Percentiles rank a stretch among this genome's conserved stretches.
phyloP scores from a whole-genome alignment of 495 filamentous ascomycete species.

The Aspergillus mulundensis region DNA sequence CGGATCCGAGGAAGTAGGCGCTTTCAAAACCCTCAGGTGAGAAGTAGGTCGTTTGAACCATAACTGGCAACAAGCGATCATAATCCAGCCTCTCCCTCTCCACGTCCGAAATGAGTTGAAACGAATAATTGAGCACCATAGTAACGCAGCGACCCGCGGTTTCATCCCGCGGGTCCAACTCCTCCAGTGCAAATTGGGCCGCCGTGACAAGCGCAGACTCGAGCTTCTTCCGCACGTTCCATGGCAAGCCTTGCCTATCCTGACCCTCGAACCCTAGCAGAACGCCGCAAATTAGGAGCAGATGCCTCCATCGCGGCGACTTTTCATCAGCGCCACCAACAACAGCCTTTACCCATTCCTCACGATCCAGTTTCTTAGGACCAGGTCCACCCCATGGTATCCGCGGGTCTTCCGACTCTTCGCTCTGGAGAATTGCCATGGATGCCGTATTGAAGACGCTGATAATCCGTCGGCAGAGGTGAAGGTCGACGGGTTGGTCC shows the following conservation, averaged over 20 bases:
- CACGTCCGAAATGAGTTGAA: slow-evolving; percentile 63
- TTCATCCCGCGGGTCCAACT: slow-evolving; percentile 43
- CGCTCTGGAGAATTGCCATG: slow-evolving; percentile 58
- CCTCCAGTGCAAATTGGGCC: slow-evolving; percentile 68
- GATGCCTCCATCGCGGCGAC: slow-evolving; percentile 84
- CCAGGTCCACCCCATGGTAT: slow-evolving; percentile 38
- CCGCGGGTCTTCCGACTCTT: slow-evolving; percentile 38
- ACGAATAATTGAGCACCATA: slow-evolving; percentile 74
- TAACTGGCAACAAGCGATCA: slow-evolving; percentile 67
- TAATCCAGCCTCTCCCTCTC: slow-evolving; percentile 61
- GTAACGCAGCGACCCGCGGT: slow-evolving; percentile 60
- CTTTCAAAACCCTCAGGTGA: slow-evolving; percentile 74
- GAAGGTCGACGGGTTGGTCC: slow-evolving; percentile 67
- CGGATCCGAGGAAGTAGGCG: slow-evolving; percentile 73
- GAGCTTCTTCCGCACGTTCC: slow-evolving; percentile 61
- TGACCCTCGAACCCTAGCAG: slow-evolving; percentile 75
- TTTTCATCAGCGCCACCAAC: slow-evolving; percentile 79
- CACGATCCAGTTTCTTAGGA: slow-evolving; percentile 50
- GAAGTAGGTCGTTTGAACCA: slow-evolving; percentile 63
- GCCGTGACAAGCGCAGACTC: slow-evolving; percentile 76
- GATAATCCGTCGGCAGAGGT: slow-evolving; percentile 69
- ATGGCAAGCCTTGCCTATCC: slow-evolving; percentile 58
- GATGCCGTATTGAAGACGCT: slow-evolving; percentile 86
- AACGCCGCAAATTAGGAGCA: slow-evolving; percentile 74
- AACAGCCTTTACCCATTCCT: slow-evolving; percentile 81